Evolutionary conservation across 73 alveolate genomes (phyloP), one percentile per base, ranked within the genome.

Genomic region (Paramecium sexaurelia): DNA sequence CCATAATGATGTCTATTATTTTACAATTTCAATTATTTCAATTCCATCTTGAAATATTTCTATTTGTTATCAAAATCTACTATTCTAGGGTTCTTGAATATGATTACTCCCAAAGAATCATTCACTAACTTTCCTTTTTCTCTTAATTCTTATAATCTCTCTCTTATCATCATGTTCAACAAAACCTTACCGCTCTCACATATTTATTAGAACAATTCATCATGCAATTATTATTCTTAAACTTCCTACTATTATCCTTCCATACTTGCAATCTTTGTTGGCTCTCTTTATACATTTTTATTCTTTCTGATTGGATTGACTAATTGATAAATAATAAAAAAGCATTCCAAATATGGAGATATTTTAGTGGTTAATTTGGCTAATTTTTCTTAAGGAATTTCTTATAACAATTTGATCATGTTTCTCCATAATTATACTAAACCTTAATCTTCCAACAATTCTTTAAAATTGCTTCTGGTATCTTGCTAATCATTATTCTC

Each of bases 51-150:
- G 33, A 86, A 86, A 51, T 57, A 86, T 40, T 86, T 86, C 75
- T 57, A 13, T n/a, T 86, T 86, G 22, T 86, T 86, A 39, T 86
- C 93, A 61, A 86, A 86, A 24, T 86, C 93, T 19, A 86, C 84
- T 19, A 86, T 40, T 29, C 57, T 55, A 15, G 93, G 93, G 36
- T 86, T 71, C 32, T 75, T 86, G 35, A 39, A 40, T 37, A 86
- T 45, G 13, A 86, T 86, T 6, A 86, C 69, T 57, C 84, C 93
- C 15, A 86, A 57, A 26, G 93, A 67, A 35, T 86, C 93, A 71
- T 71, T 71, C 15, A 35, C 56, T 7, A 71, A 35, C 13, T 71
- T 71, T 11, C 56, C 86, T 71, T 71, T 32, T 7, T 37, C 56
- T 37, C 86, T 29, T 15, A 71, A 19, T 71, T 71, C 86, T 71